Base-by-base conservation (phyloP, 2,329 filamentous ascomycete genomes). In the Eutypella sp. region DNA sequence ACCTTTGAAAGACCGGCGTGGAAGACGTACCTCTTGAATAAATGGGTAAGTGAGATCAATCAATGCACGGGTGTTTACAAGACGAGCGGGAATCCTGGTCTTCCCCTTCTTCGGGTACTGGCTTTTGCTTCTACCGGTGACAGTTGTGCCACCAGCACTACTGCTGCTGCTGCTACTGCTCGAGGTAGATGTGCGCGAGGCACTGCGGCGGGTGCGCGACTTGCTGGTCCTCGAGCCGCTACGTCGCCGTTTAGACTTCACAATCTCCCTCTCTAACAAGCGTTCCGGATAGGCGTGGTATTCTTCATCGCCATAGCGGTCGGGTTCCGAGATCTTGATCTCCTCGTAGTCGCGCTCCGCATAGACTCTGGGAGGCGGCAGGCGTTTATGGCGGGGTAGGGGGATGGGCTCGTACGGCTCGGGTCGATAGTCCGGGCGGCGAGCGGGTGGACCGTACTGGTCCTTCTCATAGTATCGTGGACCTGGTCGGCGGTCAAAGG, bases 31-130 rank as follows among this genome's bases (percentile, higher is more conserved):
- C 75, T 96, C 89, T 70, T 95, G 87, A 46, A 88, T 78, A 57
- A 84, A 96, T 0, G 89, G 88, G 66, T 96, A 96, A 11, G 87
- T 85, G 13, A 95, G 74, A 52, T 96, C 88, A 51, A 87, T 84
- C 27, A 96, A 78, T 2, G 89, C 91, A 50, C 84, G 78, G 62
- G 87, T 85, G 53, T 87, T 87, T 13, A 95, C 88, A 48, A 96
- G 73, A 46, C 85, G 80, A 48, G 81, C 82, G 1, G 91, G 91
- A 64, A 96, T 90, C 56, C 87, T 82, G 13, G 91, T 96, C 75
- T 91, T 95, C 57, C 91, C 91, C 65, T 86, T 90, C 69, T 87
- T 87, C 9, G 86, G 85, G 53, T 87, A 89, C 47, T 83, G 77
- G 65, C 71, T 79, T 58, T 71, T 75, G 65, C 71, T 79, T 58